Evolutionary conservation across 2,329 filamentous ascomycete species (phyloP).

Genomic region (Trichoderma oligosporum): DNA sequence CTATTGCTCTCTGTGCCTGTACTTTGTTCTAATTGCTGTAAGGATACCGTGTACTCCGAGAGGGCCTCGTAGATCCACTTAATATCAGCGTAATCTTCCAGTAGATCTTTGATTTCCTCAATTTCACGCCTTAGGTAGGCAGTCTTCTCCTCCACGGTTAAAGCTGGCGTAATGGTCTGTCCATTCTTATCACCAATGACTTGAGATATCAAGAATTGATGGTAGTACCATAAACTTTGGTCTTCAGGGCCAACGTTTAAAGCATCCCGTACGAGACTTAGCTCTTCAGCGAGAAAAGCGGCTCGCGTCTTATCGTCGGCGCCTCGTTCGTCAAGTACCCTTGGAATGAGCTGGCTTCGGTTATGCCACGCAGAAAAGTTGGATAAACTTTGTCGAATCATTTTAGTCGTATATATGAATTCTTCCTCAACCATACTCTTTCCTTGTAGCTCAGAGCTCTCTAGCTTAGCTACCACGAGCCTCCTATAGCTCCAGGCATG

Average conservation of each 20-base stretch:
- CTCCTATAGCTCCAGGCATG: constrained; percentile 94
- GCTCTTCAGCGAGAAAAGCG: constrained; percentile 72
- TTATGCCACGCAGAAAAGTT: constrained; percentile 99
- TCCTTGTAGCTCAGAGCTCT: constrained; percentile 52
- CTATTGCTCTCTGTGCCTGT: constrained; percentile 43
- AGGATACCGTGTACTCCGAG: constrained; percentile 64
- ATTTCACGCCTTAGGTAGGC: constrained; percentile 68
- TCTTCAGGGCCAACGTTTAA: constrained; percentile 89
- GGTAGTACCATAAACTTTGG: constrained; percentile 96
- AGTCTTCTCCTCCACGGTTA: constrained; percentile 56
- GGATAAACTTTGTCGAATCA: constrained; percentile 79
- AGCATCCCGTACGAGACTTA: constrained; percentile 70
- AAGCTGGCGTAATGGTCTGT: constrained; percentile 46
- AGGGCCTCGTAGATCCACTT: constrained; percentile 91
- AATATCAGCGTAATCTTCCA: constrained; percentile 54
- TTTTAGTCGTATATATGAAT: constrained; percentile 85
- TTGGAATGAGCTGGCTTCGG: constrained; percentile 76
- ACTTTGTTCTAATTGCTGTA: constrained; percentile 54
- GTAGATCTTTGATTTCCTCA: constrained; percentile 64
- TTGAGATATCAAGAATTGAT: constrained; percentile 73
- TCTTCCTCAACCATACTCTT: constrained; percentile 71
- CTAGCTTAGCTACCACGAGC: constrained; percentile 70
- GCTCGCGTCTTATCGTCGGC: constrained; percentile 61
- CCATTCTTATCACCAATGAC: constrained; percentile 42
- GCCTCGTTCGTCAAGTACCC: constrained; percentile 65